Evolutionary conservation across 225 moss, liverwort and hornwort genomes (phyloP), one percentile per base, ranked within the genome.

Genomic region (Straminergon stramineum): DNA sequence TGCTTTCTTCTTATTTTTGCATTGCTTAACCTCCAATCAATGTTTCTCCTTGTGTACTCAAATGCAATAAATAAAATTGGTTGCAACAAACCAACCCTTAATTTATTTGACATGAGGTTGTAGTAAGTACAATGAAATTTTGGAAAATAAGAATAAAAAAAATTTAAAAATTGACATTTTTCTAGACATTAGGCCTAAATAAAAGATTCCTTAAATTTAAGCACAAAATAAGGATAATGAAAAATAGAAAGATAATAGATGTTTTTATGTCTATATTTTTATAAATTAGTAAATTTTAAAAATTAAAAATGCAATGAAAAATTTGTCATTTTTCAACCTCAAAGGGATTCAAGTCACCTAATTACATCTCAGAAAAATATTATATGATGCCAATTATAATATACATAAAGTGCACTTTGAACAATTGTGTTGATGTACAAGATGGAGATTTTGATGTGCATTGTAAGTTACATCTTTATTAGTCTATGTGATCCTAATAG

Each of bases 281-380:
- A 24, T 24, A 14, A 39, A 19, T 39, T 14, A 24, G 8, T 23
- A 22, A 13, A 7, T 6, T 20, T 17, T 20, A 23, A 7, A 7
- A 5, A 39, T 13, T 7, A 23, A 39, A 11, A 32, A 4, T 7
- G 22, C 2, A 11, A 8, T 37, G 3, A 37, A 13, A 17, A 6
- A 1, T 26, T 8, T 45, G 2, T 31, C 48, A 48, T 48, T 30
- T 75, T 48, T 28, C 11, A 30, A 10, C 7, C 4, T 75, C 5
- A 0, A 32, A 32, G 13, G 32, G 5, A 0, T 52, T 20, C 1
- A 17, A 0, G 11, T 45, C 30, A 74, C 17, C 6, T 4, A 75
- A 48, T 11, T 19, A 21, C 3, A 22, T 34, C 5, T 76, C 0
- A 1, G 8, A 13, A 34, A 22, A 53, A 11, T 52, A 7, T 34